Evolutionary conservation across 108 stramenopile genomes (phyloP), one percentile per base, ranked within the genome.

Genomic region (Tribonema minus): DNA sequence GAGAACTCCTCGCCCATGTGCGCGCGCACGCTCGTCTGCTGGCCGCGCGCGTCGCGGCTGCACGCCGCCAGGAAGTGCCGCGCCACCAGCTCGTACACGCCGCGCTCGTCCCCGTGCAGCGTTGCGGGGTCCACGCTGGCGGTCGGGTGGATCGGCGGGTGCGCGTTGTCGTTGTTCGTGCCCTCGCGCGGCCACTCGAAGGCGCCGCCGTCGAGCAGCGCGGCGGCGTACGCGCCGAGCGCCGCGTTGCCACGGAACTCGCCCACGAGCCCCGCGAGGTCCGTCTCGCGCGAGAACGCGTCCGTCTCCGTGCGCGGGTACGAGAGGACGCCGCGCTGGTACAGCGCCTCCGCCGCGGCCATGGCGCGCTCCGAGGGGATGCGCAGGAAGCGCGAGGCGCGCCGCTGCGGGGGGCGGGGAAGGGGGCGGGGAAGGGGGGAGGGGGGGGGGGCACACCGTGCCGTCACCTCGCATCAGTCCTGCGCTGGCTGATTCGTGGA

Each of bases 291-390:
- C 37, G 91, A 87, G 84, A 99, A 99, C 26, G 73, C 85, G 82
- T 97, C 94, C 1, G 98, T 98, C 82, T 99, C 98, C 0, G 98
- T 99, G 60, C 98, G 86, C 23, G 98, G 98, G 81, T 99, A 99
- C 64, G 87, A 89, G 67, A 99, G 91, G 58, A 87, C 90, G 59
- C 98, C 98, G 61, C 90, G 76, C 68, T 94, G 89, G 80, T 99
- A 97, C 20, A 98, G 82, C 67, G 86, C 87, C 85, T 99, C 98
- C 7, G 98, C 98, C 3, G 92, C 93, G 34, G 85, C 63, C 96
- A 97, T 97, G n/a, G 94, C 88, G 28, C 81, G 84, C 79, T 96
- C 95, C 60, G 91, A 89, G 25, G 91, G 86, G 67, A 99, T 88
- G 7, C 92, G 88, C 60, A 96, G 84, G 66, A 88, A 97, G 30